Conservation (phyloP, 2,329 filamentous ascomycete species). For the Alternaria incomplexa region DNA sequence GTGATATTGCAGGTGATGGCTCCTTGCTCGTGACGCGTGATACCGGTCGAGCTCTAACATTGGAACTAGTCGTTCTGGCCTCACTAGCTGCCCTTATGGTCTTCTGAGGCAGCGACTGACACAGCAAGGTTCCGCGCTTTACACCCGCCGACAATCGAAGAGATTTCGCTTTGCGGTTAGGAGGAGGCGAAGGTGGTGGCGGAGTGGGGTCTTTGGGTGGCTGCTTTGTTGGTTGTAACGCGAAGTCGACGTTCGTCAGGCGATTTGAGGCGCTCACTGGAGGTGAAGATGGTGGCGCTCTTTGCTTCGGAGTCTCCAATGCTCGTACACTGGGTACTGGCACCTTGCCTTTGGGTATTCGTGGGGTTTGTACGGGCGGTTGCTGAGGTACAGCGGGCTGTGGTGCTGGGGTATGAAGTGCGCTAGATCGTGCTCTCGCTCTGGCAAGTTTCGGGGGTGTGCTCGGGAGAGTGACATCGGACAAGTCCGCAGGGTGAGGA, state of each 20-base stretch:
- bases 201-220: conserved; percentile 8
- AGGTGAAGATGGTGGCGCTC: conserved; percentile 41
- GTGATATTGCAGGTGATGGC: conserved; percentile 3
- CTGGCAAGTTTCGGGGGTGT: conserved; percentile 19
- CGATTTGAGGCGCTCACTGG: conserved; percentile 48
- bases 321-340: conserved; percentile 31
- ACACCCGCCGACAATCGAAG: conserved; percentile 49
- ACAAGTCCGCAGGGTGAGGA: conserved; percentile 18
- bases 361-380: conserved; percentile 22
- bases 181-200: conserved; percentile 15
- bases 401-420: conserved; percentile 6
- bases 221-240: conserved; percentile 18
- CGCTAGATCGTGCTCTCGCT: neutral
- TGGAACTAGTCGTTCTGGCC: neutral
- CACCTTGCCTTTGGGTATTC: conserved; percentile 32
- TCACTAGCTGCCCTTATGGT: conserved; percentile 6
- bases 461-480: conserved; percentile 33
- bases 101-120: conserved; percentile 44
- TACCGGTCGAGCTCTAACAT: neutral
- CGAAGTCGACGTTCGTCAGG: conserved; percentile 42
- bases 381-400: conserved; percentile 3
- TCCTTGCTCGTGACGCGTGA: conserved; percentile 8
- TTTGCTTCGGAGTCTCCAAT: conserved; percentile 31
- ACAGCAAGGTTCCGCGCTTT: conserved; percentile 52
- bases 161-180: conserved; percentile 39